Base-by-base conservation (phyloP, 1,284 basidiomycete genomes). In the Chondrostereum purpureum region DNA sequence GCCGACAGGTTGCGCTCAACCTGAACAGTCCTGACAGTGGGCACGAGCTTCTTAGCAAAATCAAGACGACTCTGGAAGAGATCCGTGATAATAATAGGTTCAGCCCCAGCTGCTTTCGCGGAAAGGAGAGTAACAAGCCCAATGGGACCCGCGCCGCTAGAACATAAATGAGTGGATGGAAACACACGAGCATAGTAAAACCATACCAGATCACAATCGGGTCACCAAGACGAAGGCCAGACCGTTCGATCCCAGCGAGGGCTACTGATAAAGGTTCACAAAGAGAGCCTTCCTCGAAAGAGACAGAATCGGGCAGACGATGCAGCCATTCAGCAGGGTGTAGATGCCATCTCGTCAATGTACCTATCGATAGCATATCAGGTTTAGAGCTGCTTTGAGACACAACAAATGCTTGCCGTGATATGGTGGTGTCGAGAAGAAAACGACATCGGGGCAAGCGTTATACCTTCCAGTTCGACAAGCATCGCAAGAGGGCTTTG, bases 71-170 rank as follows among this genome's bases (percentile, higher is more conserved):
- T 80, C 58, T 84, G 75, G 59, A 91, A 78, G 44, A 94, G 77
- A 59, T 94, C 88, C 31, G 90, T 82, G 13, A 83, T 88, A 39
- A 92, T 72, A 48, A 91, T 77, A 17, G 81, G 79, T 43, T 80
- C 77, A 1, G 87, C 89, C 1, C 88, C 88, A 39, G 88, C 77
- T 19, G 87, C 90, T 53, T 84, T 79, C 19, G 87, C 85, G 38
- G 88, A 85, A 11, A 88, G 81, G 49, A 91, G 78, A 37, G 79
- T 75, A 36, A 92, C 72, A 17, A 95, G 70, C 6, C 92, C 91
- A 48, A 94, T 92, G 1, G 92, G 92, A 12, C 92, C 92, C 23
- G 92, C 90, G 45, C 78, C 79, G 53, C 77, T 80, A 46, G 35
- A 24, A 41, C 36, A 27, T 13, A n/a, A n/a, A n/a, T n/a, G n/a